Percentiles rank a stretch among this genome's conserved stretches.
Evolutionary conservation across 1,139 yeast genomes (phyloP).

Genomic region (Suhomyces panamericanus): DNA sequence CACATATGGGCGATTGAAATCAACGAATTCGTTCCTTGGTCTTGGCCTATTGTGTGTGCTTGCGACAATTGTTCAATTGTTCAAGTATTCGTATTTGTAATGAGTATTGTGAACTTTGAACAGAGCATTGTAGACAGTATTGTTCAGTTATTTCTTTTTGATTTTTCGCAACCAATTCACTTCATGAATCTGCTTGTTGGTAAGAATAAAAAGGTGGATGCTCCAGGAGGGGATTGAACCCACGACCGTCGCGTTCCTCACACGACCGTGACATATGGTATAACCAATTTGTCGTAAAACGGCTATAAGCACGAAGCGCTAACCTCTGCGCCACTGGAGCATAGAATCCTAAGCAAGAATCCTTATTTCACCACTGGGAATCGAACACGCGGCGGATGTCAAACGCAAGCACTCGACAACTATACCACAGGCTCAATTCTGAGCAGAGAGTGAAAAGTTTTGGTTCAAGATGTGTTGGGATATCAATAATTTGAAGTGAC

Average conservation of each 20-base stretch:
- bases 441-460: conserved; percentile 2
- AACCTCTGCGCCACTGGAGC: conserved; percentile 59
- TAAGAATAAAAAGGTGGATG: conserved; percentile 38
- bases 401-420: neutral
- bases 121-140: too few species aligned
- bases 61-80: too few species aligned
- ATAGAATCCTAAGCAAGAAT: conserved; percentile 11
- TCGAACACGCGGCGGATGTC: conserved; percentile 4
- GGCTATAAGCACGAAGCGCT: conserved; percentile 59
- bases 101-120: too few species aligned
- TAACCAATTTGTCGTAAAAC: conserved; percentile 50
- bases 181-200: too few species aligned
- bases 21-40: too few species aligned
- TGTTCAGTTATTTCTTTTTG: too few species aligned
- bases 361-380: conserved; percentile 6
- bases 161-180: too few species aligned
- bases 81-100: too few species aligned
- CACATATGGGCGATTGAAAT: too few species aligned
- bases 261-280: conserved; percentile 57
- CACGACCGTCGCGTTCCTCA: conserved; percentile 61
- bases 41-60: too few species aligned
- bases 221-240: conserved; percentile 60
- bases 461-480: neutral
- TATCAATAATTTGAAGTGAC: too few species aligned
- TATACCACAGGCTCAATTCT: conserved; percentile 7